Evolutionary conservation across 495 filamentous ascomycete genomes (phyloP), one percentile per base, ranked within the genome.

Genomic region (Neurospora sp.): DNA sequence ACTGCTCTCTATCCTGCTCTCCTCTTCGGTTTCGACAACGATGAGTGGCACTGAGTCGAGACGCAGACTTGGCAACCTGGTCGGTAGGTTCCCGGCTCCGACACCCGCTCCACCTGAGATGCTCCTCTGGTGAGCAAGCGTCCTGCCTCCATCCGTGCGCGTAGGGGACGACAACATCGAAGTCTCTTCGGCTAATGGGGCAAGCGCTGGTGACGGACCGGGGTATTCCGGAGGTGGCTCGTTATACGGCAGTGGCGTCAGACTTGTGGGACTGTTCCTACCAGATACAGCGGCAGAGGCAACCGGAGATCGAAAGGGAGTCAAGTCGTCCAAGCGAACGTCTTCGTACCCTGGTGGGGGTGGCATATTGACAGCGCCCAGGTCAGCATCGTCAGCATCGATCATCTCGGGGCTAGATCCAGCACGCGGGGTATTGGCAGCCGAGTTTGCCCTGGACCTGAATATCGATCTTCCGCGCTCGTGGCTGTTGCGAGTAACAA

Each of bases 261-360:
- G 6, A 18, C 27, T 65, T 12, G 27, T 18, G 22, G 53, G 78
- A 69, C 76, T 80, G 65, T 80, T 80, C 38, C 81, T 77, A 39
- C 82, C 76, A 16, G 82, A 80, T 8, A 79, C 78, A 10, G 77
- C 72, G 70, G 77, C 53, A 31, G 53, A 61, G 2, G 53, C 53
- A 16, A 65, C 53, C 1, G 78, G 76, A 12, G 82, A 84, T 59
- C 79, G 77, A 68, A 61, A 71, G 40, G 76, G 72, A 70, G 79
- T 77, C 37, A 75, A 37, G 69, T 85, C 84, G 47, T 83, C 83
- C 37, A 88, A 73, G 72, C 83, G 85, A 5, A 88, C 85, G 61
- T 88, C 85, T 72, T 88, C 87, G 74, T 88, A 88, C 18, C 82
- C 86, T 1, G 87, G 87, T 2, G 84, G 84, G 31, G 53, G 82